phyloP scores from a whole-genome alignment of 805 yeast genomes.

The Teunomyces atbi region DNA sequence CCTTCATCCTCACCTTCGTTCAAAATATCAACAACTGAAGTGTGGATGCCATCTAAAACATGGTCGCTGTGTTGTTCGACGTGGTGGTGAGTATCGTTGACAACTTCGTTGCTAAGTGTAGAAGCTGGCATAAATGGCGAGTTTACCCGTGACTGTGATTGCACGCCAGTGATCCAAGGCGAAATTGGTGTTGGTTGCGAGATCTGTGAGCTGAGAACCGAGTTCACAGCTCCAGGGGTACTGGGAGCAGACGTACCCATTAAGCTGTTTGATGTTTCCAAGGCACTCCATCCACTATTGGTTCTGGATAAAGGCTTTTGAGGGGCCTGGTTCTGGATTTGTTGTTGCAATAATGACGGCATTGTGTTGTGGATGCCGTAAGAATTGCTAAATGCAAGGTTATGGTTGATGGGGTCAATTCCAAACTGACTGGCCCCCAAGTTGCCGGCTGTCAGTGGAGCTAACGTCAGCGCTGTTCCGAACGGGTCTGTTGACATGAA shows the following conservation, averaged over 20 bases:
- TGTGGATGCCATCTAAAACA: conserved; percentile 37
- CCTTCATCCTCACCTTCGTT: conserved; percentile 21
- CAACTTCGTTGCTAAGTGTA: conserved; percentile 3
- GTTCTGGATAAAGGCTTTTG: conserved; percentile 33
- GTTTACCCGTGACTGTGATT: conserved; percentile 34
- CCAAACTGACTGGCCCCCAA: conserved; percentile 22
- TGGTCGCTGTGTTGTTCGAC: conserved; percentile 17
- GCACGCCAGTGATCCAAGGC: conserved; percentile 39
- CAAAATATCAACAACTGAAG: conserved; percentile 42
- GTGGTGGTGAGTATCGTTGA: conserved; percentile 3
- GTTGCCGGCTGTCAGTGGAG: conserved; percentile 9
- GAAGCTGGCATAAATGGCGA: conserved; percentile 39
- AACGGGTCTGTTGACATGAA: conserved; percentile 21
- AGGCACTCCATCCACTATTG: conserved; percentile 38
- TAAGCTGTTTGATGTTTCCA: conserved; percentile 24
- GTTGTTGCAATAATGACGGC: conserved; percentile 25
- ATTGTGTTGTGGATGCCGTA: conserved; percentile 17
- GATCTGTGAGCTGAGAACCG: conserved; percentile 20
- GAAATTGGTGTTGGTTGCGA: conserved; percentile 40
- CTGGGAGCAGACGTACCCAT: conserved; percentile 24
- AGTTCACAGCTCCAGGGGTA: conserved; percentile 26
- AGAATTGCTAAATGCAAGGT: conserved; percentile 15
- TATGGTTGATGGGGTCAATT: conserved; percentile 21
- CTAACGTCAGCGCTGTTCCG: conserved; percentile 10
- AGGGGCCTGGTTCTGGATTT: conserved; percentile 11